phyloP scores from a whole-genome alignment of 495 filamentous ascomycete species.

The Lichina pygmaea region DNA sequence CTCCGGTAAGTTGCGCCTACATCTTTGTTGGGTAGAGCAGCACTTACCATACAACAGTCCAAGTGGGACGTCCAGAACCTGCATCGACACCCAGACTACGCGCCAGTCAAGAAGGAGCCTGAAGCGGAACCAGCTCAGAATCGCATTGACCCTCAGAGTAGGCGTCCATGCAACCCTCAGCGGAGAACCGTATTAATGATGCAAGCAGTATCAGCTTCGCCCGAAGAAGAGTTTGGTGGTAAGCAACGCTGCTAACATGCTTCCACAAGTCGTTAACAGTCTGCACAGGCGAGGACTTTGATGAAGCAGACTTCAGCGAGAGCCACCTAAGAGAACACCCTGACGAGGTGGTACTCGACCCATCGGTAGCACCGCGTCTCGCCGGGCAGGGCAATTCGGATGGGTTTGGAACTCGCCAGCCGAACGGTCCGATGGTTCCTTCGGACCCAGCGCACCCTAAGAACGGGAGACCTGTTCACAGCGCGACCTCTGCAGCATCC shows the following conservation, averaged over 20 bases:
- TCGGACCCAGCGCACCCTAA: too few relatives aligned
- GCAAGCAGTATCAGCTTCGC: too few relatives aligned
- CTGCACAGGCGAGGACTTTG: conserved; percentile 3
- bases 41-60: conserved; percentile 13
- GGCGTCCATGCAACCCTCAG: too few relatives aligned
- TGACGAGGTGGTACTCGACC: conserved; percentile 26
- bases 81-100: conserved; percentile 53
- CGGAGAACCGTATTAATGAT: too few relatives aligned
- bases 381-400: neutral
- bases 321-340: conserved; percentile 28
- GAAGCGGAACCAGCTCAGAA: neutral
- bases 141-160: too few relatives aligned
- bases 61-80: conserved; percentile 53
- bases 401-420: neutral
- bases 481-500: too few relatives aligned
- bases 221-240: conserved; percentile 48
- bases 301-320: conserved; percentile 12
- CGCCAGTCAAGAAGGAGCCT: conserved; percentile 27
- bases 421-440: neutral
- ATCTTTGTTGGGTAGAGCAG: neutral
- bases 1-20: conserved; percentile 17
- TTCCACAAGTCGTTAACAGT: neutral
- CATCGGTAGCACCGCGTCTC: neutral
- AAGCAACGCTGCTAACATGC: conserved; percentile 7
- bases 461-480: too few relatives aligned